Evolutionary conservation across 306 rosid species (phyloP).

Genomic region (Casuarina cunninghamiana): DNA sequence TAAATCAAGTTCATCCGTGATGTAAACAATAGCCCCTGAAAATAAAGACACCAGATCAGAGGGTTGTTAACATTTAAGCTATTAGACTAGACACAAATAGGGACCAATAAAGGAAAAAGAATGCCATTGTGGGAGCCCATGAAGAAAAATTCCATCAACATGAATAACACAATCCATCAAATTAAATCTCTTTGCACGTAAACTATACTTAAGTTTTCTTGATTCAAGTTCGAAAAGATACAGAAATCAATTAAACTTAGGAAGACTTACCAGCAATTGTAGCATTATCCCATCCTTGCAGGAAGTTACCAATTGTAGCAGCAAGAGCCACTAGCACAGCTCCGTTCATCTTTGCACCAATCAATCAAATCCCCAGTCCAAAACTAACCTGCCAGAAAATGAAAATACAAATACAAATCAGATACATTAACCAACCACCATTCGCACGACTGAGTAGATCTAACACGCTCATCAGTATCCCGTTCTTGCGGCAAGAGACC

Average conservation of each 20-base stretch:
- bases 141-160: not conserved
- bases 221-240: not conserved
- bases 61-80: not conserved
- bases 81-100: not conserved
- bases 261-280: slow-evolving; percentile 72
- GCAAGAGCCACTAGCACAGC: slow-evolving; percentile 79
- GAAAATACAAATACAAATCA: slow-evolving; percentile 8
- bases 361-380: slow-evolving; percentile 15
- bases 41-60: slow-evolving; percentile 8
- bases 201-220: not conserved
- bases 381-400: slow-evolving; percentile 22
- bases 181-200: not conserved
- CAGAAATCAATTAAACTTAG: not conserved
- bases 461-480: not conserved
- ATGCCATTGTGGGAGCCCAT: not conserved
- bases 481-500: not conserved
- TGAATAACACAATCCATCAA: not conserved
- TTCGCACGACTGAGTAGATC: slow-evolving; percentile 15
- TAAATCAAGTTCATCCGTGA: slow-evolving; percentile 55
- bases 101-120: not conserved
- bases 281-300: slow-evolving; percentile 97
- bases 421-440: not conserved
- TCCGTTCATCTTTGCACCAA: slow-evolving; percentile 54
- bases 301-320: slow-evolving; percentile 80
- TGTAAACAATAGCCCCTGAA: slow-evolving; percentile 72